Base-by-base conservation (phyloP, 2,329 filamentous ascomycete species). In the Talaromyces rugulosus region DNA sequence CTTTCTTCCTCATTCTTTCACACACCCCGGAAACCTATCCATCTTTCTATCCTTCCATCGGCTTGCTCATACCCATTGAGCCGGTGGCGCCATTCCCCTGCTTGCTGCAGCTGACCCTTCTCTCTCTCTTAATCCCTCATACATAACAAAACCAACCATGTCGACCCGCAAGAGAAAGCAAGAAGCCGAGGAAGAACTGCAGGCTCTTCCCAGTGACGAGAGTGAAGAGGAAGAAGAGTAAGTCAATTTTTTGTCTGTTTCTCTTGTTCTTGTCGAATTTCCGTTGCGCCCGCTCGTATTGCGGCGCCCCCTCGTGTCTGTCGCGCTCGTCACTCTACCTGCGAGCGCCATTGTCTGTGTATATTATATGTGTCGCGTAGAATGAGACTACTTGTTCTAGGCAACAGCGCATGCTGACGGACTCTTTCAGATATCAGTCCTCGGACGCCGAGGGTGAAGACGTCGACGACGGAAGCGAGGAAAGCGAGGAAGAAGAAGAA, bases 191-290 rank as follows among this genome's bases (percentile, higher is more conserved):
- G 76, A 79, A 60, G 77, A 80, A 66, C 74, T 83, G 4, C 75
- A 79, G 62, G 76, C 77, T 36, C 75, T 82, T 44, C 80, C 80
- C 59, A 81, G 80, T 11, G 78, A 81, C 52, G 80, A 81, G 53
- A 79, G 80, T 34, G 79, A 80, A 63, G 80, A 80, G 62, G 80
- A 82, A 74, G 80, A 81, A 68, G 80, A 82, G 78, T 80, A 72
- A 75, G 75, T 71, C n/a, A 1, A 4, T 31, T 53, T 57, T 63
- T 65, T 54, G 30, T 51, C 52, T 27, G 23, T 23, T 44, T 36
- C 30, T 23, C 34, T 18, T 33, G 31, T 54, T 44, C 23, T 36
- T 5, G n/a, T 31, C 44, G 16, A 14, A 18, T 40, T 6, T 11
- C 31, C 40, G 9, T 52, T 51, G 40, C 44, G 52, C 33, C 42